These are phyloP conservation scores for Boeremia exigua DNA, from an alignment of 2,329 filamentous ascomycete species.

Conservation along the genomic window DNA sequence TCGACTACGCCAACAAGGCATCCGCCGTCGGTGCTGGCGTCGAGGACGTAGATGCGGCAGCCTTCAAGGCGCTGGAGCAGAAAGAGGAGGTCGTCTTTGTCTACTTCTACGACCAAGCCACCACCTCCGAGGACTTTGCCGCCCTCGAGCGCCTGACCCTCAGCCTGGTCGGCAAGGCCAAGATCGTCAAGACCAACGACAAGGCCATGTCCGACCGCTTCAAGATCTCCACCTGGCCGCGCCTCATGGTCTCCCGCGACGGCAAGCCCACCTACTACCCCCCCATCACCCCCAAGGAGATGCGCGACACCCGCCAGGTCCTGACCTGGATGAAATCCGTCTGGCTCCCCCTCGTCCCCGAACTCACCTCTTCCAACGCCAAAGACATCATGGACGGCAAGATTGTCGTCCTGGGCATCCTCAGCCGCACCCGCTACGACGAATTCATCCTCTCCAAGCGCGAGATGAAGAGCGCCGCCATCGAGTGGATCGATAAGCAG, in stretches of 20 bases:
- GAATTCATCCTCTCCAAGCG: constrained; percentile 79
- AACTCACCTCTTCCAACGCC: constrained; percentile 89
- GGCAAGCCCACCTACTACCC: constrained; percentile 90
- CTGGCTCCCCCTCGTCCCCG: constrained; percentile 94
- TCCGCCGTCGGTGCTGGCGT: constrained; percentile 78
- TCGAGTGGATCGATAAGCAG: constrained; percentile 98
- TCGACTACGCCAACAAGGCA: constrained; percentile 85
- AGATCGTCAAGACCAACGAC: constrained; percentile 89
- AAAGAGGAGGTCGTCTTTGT: constrained; percentile 95
- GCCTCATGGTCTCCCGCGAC: constrained; percentile 85
- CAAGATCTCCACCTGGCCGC: constrained; percentile 97
- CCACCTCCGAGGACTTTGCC: constrained; percentile 87
- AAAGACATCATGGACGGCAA: constrained; percentile 94
- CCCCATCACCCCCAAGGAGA: constrained; percentile 84
- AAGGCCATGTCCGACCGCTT: constrained; percentile 77
- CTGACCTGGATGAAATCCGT: constrained; percentile 94
- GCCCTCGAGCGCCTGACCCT: constrained; percentile 86
- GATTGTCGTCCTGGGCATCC: constrained; percentile 89
- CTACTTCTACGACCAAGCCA: constrained; percentile 97
- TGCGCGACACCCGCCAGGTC: constrained; percentile 83
- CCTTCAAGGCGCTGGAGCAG: constrained; percentile 83
- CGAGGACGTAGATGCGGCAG: constrained; percentile 76
- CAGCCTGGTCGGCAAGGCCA: constrained; percentile 87
- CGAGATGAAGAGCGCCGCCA: constrained; percentile 93
- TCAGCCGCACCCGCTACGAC: constrained; percentile 79